Conservation (phyloP, 768 basidiomycete genomes). For the Galerina marginata region DNA sequence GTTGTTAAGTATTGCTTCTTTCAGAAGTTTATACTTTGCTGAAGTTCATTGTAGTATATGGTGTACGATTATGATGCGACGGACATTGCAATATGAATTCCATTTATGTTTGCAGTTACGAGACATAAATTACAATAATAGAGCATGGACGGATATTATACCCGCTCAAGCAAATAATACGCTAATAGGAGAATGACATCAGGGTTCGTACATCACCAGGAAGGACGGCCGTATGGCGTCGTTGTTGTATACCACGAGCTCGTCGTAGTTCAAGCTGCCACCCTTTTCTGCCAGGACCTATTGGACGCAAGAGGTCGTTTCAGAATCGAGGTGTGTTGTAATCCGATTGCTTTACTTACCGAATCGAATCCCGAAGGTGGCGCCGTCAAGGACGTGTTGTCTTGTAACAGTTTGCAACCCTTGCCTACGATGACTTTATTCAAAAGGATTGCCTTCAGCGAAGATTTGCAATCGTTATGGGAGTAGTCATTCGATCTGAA, state of each 20-base stretch:
- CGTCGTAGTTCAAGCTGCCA: conserved; percentile 72
- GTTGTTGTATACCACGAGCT: conserved; percentile 71
- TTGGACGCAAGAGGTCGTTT: background rate
- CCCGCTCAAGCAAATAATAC: background rate
- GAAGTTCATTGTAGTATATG: too few species aligned
- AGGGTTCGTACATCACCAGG: conserved; percentile 70
- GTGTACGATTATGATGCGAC: too few species aligned
- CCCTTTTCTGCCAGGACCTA: conserved; percentile 75
- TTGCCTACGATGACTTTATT: conserved; percentile 79
- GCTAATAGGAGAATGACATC: conserved; percentile 6
- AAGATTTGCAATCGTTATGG: conserved; percentile 57
- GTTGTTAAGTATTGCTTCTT: background rate
- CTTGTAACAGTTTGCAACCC: conserved; percentile 67
- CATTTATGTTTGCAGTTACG: too few species aligned
- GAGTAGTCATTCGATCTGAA: conserved; percentile 73
- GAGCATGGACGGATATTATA: background rate
- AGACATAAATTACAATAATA: conserved; percentile 10
- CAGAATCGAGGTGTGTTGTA: background rate
- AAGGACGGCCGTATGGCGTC: conserved; percentile 77
- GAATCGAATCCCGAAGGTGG: conserved; percentile 73
- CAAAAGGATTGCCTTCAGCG: conserved; percentile 67
- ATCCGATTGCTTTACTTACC: conserved; percentile 38
- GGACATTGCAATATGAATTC: too few species aligned
- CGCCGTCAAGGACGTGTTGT: conserved; percentile 57
- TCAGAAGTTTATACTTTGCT: background rate